Evolutionary conservation across 78 protist species (phyloP), one percentile per base, ranked within the genome.

Genomic region (Bodo saltans): DNA sequence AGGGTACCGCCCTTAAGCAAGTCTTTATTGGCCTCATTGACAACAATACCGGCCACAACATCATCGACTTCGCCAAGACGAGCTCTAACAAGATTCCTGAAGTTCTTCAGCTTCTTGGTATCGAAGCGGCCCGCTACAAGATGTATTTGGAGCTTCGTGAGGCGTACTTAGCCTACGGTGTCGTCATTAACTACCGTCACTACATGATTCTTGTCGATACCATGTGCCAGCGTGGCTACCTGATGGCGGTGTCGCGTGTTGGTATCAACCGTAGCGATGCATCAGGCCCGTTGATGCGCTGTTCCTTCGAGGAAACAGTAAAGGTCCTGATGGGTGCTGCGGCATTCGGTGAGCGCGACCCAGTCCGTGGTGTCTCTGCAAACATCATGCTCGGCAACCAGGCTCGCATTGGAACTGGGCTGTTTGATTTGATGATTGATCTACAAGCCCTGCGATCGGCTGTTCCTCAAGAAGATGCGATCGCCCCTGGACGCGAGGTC

Each of bases 221-320:
- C 42, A 99, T 99, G 99, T 95, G 99, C 21, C 78, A 74, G 83
- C 83, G 91, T 11, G 99, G 99, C 34, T 47, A 41, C 78, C 87
- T 97, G 38, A 91, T 95, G 96, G 38, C 99, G 30, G 94, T 99
- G 53, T 91, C 99, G 21, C 94, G 99, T 28, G 99, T 97, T 75
- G 99, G 99, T 35, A 94, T 97, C 95, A 97, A 96, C 89, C 87
- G 97, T 35, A 85, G 0, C 53, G 79, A 42, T 32, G 83, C 78
- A 3, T n/a, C n/a, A n/a, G 92, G 93, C 47, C 88, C 97, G 33
- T 37, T 96, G 53, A 89, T 86, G 95, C 73, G 94, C 37, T 87
- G 93, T 78, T 97, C 99, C 21, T 99, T 97, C 87, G 99, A 99
- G 89, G 99, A 99, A 94, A 95, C 99, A 27, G 98, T 95, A 1